These are phyloP conservation scores for Mucor racemosus DNA, from an alignment of 371 early-diverging fungal species.

Conservation along the genomic window DNA sequence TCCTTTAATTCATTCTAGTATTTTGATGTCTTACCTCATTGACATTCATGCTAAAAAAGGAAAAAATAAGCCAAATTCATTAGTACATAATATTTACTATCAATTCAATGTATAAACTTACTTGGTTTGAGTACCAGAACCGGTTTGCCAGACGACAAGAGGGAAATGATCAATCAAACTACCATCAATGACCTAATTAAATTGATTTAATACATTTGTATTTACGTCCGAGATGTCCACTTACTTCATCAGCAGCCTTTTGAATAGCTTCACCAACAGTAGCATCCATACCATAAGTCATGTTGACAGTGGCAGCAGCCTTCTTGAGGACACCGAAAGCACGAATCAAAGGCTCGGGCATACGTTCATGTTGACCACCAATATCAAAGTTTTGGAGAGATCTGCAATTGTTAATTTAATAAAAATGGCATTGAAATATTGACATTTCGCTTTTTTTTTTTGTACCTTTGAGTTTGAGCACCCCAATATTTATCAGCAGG, in stretches of 20 bases:
- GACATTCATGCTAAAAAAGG: conserved; percentile 73
- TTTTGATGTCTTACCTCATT: conserved; percentile 55
- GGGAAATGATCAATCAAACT: conserved; percentile 85
- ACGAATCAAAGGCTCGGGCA: conserved; percentile 84
- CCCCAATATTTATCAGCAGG: conserved; percentile 90
- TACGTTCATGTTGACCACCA: conserved; percentile 79
- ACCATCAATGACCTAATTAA: conserved; percentile 72
- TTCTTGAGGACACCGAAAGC: conserved; percentile 91
- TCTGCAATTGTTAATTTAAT: conserved; percentile 24
- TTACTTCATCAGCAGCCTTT: conserved; percentile 74
- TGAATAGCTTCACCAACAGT: conserved; percentile 78
- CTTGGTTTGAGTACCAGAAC: conserved; percentile 88
- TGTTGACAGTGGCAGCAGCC: conserved; percentile 85
- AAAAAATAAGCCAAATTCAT: neutral
- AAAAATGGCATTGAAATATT: neutral
- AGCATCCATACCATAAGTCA: conserved; percentile 71
- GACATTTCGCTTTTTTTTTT: neutral
- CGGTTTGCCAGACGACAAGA: conserved; percentile 89
- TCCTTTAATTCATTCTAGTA: neutral
- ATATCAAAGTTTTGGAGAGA: conserved; percentile 87
- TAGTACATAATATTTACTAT: neutral
- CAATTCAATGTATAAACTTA: conserved; percentile 62
- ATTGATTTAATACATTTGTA: neutral
- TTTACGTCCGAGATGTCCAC: neutral
- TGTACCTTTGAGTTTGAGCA: conserved; percentile 86